A percentile compares a stretch with the other conserved stretches of the same genome.
phyloP scores from a whole-genome alignment of 768 basidiomycete species.

The Leucocoprinus sp. region DNA sequence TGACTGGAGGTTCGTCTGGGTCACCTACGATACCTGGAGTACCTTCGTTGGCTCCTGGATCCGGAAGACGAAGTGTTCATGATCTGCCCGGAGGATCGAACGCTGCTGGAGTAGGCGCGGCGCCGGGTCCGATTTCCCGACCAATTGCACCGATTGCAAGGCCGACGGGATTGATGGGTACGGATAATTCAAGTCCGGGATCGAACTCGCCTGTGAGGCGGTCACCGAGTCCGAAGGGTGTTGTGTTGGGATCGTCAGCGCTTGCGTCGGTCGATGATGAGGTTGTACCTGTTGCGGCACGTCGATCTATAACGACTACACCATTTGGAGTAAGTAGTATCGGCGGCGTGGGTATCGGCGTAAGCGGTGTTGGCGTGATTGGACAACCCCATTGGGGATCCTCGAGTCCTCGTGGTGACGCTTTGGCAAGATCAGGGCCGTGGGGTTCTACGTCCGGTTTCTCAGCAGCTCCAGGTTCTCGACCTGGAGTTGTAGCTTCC shows the following conservation, averaged over 20 bases:
- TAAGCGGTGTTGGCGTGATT: constrained; percentile 7
- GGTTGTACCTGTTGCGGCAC: constrained; percentile 43
- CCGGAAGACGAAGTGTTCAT: constrained; percentile 33
- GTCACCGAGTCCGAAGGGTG: constrained; percentile 51
- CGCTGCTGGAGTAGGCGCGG: constrained; percentile 8
- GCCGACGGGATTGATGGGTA: constrained; percentile 30
- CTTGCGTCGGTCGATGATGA: constrained; percentile 77
- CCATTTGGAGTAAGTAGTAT: constrained; percentile 17
- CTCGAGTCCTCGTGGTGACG: constrained; percentile 10
- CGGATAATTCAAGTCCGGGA: constrained; percentile 45
- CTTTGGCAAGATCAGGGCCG: constrained; percentile 17
- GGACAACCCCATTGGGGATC: constrained; percentile 9
- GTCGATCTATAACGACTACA: constrained; percentile 26
- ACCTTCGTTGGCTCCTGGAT: constrained; percentile 36
- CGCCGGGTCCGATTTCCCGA: constrained; percentile 36
- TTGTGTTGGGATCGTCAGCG: constrained; percentile 69
- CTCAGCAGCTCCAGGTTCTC: constrained; percentile 12
- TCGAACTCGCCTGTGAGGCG: constrained; percentile 49
- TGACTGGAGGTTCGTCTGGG: constrained; percentile 19
- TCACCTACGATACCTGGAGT: constrained; percentile 22
- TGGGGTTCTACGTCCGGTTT: constrained; percentile 16
- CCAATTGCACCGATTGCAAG: constrained; percentile 66
- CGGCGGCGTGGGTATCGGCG: not conserved
- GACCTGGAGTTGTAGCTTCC: constrained; percentile 20
- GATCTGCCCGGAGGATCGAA: constrained; percentile 5